Base-by-base conservation (phyloP, 768 basidiomycete species). In the Boletus pseudo-olivaceus region DNA sequence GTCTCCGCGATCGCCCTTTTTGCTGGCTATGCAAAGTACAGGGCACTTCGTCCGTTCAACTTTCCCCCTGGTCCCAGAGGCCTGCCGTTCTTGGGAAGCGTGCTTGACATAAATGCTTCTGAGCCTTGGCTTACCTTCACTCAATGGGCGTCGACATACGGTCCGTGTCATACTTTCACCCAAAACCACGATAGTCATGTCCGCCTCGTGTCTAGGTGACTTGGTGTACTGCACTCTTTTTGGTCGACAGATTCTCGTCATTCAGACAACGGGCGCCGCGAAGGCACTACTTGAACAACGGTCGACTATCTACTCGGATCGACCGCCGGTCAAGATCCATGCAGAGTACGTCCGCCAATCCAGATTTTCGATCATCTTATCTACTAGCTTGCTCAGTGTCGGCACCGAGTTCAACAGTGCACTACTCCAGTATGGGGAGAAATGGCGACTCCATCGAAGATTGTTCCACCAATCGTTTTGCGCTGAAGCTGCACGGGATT, bases 221-320 rank as follows among this genome's bases (percentile, higher is more conserved):
- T 30, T 75, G 7, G 59, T 67, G 35, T 68, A 68, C 42, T 64
- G 72, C 27, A 59, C 55, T 19, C 58, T 72, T 41, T 63, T 75
- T 9, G 72, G 73, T 9, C 62, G 62, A 44, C 60, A 63, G 32
- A 62, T 76, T 39, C 50, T 76, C 33, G 44, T 76, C 39, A 59
- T 76, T 12, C 70, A 71, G 47, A 70, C 65, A 34, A 47, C 53
- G 34, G 59, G 67, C 47, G 51, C 64, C 11, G 75, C 72, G 5
- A 69, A 60, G 42, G 70, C 66, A 40, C 59, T 76, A 1, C 58
- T 77, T 19, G 71, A 77, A 20, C 69, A 70, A 48, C 71, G 73
- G 20, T 67, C 71, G 29, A 59, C 54, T 10, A 57, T 65, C 47
- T 77, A 76, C 50, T 75, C 75, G 11, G 75, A 72, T 54, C 59